Evolutionary conservation across 805 yeast species (phyloP).

Genomic region (Kodamaea laetipori): DNA sequence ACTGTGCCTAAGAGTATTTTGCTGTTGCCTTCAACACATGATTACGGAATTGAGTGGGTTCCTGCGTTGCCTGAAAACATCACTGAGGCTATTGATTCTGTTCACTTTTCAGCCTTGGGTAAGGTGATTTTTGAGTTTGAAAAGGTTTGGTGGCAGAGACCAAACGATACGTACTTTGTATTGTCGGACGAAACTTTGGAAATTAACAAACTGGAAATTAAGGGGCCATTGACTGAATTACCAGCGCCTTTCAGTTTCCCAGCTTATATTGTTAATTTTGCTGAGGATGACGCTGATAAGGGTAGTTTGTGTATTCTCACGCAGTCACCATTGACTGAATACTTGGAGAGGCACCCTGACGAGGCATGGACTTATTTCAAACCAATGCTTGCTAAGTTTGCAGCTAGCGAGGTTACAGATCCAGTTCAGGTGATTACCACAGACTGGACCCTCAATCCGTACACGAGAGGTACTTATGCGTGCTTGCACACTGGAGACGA

Average conservation of each 20-base stretch:
- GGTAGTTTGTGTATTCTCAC: conserved; percentile 62
- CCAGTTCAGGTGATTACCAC: conserved; percentile 48
- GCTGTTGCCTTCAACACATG: conserved; percentile 36
- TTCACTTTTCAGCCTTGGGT: conserved; percentile 44
- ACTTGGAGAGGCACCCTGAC: conserved; percentile 50
- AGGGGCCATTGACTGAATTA: conserved; percentile 13
- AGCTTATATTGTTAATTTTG: conserved; percentile 58
- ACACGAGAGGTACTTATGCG: conserved; percentile 77
- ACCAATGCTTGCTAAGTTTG: conserved; percentile 49
- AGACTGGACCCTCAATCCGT: conserved; percentile 81
- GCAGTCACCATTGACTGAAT: conserved; percentile 73
- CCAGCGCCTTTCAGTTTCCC: conserved; percentile 62
- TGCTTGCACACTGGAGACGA: conserved; percentile 71
- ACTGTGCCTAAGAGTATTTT: conserved; percentile 79
- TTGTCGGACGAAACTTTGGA: conserved; percentile 31
- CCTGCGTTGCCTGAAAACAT: conserved; percentile 57
- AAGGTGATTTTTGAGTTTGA: conserved; percentile 46
- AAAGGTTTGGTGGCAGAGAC: conserved; percentile 45
- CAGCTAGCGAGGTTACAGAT: conserved; percentile 20
- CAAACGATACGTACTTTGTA: conserved; percentile 47
- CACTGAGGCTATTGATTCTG: conserved; percentile 22
- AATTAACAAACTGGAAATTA: not conserved
- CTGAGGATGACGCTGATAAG: conserved; percentile 23
- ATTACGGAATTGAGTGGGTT: conserved; percentile 54
- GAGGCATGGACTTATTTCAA: conserved; percentile 59